phyloP scores from a whole-genome alignment of 371 early-diverging fungal genomes.

The Sporodiniella umbellata region DNA sequence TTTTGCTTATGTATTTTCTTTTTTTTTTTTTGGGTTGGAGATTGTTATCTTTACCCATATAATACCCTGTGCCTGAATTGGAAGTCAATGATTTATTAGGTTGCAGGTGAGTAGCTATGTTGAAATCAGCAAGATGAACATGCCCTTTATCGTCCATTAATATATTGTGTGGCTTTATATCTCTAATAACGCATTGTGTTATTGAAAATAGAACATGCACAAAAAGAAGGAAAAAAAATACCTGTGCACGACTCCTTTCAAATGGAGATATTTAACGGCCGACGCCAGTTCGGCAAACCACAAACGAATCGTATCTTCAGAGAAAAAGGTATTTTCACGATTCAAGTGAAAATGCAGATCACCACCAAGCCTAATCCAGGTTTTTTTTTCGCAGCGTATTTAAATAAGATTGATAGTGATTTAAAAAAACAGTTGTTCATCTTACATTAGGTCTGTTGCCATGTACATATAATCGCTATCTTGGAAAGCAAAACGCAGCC shows the following conservation, averaged over 20 bases:
- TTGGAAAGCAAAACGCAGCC: slow-evolving; percentile 82
- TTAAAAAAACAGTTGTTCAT: neutral
- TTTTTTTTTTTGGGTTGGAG: neutral
- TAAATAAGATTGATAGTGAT: too few species aligned
- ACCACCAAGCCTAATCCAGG: slow-evolving; percentile 66
- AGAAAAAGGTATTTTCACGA: slow-evolving; percentile 51
- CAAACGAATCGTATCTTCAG: slow-evolving; percentile 71
- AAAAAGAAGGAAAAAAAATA: slow-evolving; percentile 4
- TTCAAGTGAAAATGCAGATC: slow-evolving; percentile 80
- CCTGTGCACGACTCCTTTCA: slow-evolving; percentile 75
- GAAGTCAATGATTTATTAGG: slow-evolving; percentile 58
- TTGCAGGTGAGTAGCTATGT: slow-evolving; percentile 67
- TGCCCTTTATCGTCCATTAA: slow-evolving; percentile 75
- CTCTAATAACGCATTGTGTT: slow-evolving; percentile 33
- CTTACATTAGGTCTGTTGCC: slow-evolving; percentile 82
- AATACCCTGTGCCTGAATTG: slow-evolving; percentile 75
- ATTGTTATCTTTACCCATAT: slow-evolving; percentile 60
- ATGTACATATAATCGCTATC: slow-evolving; percentile 83
- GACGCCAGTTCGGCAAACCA: slow-evolving; percentile 77
- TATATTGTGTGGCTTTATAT: slow-evolving; percentile 86
- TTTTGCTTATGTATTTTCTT: too few species aligned
- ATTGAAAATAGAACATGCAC: too few species aligned
- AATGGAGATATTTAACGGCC: slow-evolving; percentile 76
- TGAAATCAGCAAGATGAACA: slow-evolving; percentile 82
- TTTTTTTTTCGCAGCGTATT: too few species aligned